Evolutionary conservation across 75 land plant genomes (phyloP).

Genomic region (Cunninghamia lanceolata): DNA sequence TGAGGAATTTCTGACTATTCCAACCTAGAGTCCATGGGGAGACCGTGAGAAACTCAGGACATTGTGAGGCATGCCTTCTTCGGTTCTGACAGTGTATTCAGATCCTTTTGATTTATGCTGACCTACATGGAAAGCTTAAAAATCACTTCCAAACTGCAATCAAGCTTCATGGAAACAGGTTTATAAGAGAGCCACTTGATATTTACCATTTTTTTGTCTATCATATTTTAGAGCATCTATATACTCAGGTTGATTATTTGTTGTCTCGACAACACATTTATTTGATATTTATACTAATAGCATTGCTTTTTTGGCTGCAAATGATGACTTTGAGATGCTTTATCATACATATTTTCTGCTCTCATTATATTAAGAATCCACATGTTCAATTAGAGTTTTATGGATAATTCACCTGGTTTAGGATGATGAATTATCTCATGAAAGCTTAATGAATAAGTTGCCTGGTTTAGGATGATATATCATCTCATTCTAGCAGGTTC

Average conservation of each 20-base stretch:
- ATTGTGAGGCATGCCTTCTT: background rate
- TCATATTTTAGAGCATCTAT: background rate
- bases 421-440: background rate
- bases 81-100: background rate
- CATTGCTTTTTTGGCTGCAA: background rate
- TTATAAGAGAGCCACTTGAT: background rate
- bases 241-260: background rate
- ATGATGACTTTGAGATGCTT: background rate
- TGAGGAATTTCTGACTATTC: background rate
- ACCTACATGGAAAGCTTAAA: background rate
- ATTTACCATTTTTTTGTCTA: background rate
- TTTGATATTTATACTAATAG: background rate
- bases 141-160: background rate
- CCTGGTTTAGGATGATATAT: background rate
- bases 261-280: background rate
- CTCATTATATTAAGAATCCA: background rate
- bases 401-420: background rate
- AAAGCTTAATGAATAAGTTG: no score
- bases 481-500: background rate
- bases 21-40: background rate
- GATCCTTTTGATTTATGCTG: background rate
- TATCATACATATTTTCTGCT: background rate
- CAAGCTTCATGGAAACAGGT: background rate
- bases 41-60: background rate
- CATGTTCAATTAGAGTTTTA: background rate